phyloP scores from a whole-genome alignment of 352 stramenopile genomes.

The Blastocystis sp. region DNA sequence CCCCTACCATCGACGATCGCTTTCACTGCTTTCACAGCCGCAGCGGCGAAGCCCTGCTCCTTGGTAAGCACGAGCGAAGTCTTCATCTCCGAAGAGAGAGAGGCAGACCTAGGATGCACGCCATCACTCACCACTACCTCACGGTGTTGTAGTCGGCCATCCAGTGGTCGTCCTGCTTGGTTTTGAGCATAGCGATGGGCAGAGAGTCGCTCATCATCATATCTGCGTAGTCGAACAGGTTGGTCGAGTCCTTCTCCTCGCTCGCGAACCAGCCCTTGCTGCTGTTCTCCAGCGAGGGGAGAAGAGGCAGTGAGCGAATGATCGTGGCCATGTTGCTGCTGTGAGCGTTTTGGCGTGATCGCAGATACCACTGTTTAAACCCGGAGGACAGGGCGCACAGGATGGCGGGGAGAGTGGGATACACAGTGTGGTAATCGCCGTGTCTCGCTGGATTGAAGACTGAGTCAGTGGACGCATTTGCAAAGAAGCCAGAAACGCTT shows the following conservation, averaged over 20 bases:
- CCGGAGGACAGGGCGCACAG: constrained; percentile 41
- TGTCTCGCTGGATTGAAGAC: constrained; percentile 28
- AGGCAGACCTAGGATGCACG: not conserved
- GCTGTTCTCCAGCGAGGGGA: not conserved
- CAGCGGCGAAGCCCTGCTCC: constrained; percentile 27
- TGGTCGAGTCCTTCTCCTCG: not conserved
- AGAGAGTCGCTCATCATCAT: constrained; percentile 13
- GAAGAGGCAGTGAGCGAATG: constrained; percentile 23
- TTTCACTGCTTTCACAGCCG: not conserved
- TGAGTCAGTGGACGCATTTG: constrained; percentile 45
- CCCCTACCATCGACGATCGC: constrained; percentile 25
- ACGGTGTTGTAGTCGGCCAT: constrained; percentile 15
- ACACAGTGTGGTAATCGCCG: constrained; percentile 14
- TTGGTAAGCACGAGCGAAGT: constrained; percentile 15
- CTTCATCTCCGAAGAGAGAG: not conserved
- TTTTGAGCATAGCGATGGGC: not conserved
- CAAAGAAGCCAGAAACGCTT: constrained; percentile 26
- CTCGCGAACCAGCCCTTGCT: constrained; percentile 37
- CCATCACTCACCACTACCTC: not conserved
- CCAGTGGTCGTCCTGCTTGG: not conserved
- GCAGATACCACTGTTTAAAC: constrained; percentile 20
- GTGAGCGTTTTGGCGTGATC: not conserved
- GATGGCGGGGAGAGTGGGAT: constrained; percentile 25
- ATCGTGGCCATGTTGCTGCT: constrained; percentile 18
- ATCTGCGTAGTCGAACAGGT: constrained; percentile 28